Conservation (phyloP, 1,139 yeast genomes). For the Candida gigantensis region DNA sequence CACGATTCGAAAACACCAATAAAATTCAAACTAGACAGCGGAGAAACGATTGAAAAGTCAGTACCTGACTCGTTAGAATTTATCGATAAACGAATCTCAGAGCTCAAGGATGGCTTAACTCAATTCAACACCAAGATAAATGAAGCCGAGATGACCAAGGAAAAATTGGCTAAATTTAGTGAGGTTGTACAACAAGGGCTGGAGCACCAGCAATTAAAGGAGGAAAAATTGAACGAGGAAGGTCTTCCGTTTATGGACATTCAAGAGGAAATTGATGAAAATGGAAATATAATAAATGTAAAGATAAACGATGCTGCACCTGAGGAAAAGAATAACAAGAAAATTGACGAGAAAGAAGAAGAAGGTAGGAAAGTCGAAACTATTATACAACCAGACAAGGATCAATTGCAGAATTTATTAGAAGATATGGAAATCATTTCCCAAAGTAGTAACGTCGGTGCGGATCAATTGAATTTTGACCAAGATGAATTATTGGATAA, state of each 20-base stretch:
- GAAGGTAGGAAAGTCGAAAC: background rate
- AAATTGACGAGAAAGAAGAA: slow-evolving; percentile 2
- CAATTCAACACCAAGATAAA: slow-evolving; percentile 44
- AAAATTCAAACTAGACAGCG: slow-evolving; percentile 57
- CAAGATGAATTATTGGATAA: slow-evolving; percentile 26
- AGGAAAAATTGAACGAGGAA: slow-evolving; percentile 28
- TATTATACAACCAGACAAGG: slow-evolving; percentile 14
- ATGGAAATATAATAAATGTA: slow-evolving; percentile 59
- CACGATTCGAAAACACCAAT: slow-evolving; percentile 21
- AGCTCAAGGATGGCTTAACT: slow-evolving; percentile 37
- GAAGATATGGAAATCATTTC: slow-evolving; percentile 50
- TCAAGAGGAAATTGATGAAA: slow-evolving; percentile 80
- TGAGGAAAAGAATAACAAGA: background rate
- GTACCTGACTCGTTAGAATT: slow-evolving; percentile 45
- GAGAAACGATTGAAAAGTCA: slow-evolving; percentile 55
- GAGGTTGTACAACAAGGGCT: slow-evolving; percentile 14
- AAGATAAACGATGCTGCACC: slow-evolving; percentile 26
- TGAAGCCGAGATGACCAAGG: slow-evolving; percentile 43
- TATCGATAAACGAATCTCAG: slow-evolving; percentile 35
- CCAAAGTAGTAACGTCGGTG: slow-evolving; percentile 8
- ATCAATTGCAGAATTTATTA: slow-evolving; percentile 44
- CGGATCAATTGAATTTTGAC: slow-evolving; percentile 12
- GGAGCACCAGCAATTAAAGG: slow-evolving; percentile 15
- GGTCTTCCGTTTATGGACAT: slow-evolving; percentile 74
- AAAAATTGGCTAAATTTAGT: slow-evolving; percentile 30